Base-by-base conservation (phyloP, 2,329 filamentous ascomycete genomes). In the Amylocarpus encephaloides region DNA sequence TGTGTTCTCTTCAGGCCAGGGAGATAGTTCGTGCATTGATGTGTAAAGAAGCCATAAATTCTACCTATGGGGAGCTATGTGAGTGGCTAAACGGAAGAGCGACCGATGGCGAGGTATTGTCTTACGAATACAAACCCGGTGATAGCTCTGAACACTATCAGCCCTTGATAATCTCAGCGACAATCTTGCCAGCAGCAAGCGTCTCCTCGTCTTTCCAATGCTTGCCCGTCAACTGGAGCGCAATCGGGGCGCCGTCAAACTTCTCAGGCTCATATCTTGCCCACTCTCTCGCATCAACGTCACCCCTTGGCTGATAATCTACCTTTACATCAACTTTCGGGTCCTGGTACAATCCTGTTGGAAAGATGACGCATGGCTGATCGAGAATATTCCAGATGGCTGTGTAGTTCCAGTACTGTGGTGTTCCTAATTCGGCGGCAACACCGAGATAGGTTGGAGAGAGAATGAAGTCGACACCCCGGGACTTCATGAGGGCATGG, bases 401-500 rank as follows among this genome's bases (percentile, higher is more conserved):
- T 1, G 56, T 60, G 41, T 59, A 60, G 1, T 73, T 73, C 80
- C 81, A 86, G 69, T 61, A 82, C 57, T 48, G 67, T 68, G 52
- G 78, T 67, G 48, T 78, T 56, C 35, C 65, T 57, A 47, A 67
- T 71, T 44, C 73, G 68, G 71, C 75, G n/a, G 77, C 77, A 2
- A 70, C 70, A 2, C 75, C 73, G 1, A 78, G 75, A 0, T 74
- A 75, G 0, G 72, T 74, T 0, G 82, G 82, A 44, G 76, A 81
- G 1, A 85, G 67, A 16, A 85, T 57, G 12, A 52, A 43, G 42
- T 57, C 54, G 3, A 57, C 54, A 16, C 49, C 49, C 12, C 46
- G 40, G 4, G 35, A 36, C 33, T 52, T 54, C 52, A 55, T 55
- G 26, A 52, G 34, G 40, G 41, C 48, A 38, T 55, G 50, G 35